Base-by-base conservation (phyloP, 83 land plant species). In the Picea mariana region DNA sequence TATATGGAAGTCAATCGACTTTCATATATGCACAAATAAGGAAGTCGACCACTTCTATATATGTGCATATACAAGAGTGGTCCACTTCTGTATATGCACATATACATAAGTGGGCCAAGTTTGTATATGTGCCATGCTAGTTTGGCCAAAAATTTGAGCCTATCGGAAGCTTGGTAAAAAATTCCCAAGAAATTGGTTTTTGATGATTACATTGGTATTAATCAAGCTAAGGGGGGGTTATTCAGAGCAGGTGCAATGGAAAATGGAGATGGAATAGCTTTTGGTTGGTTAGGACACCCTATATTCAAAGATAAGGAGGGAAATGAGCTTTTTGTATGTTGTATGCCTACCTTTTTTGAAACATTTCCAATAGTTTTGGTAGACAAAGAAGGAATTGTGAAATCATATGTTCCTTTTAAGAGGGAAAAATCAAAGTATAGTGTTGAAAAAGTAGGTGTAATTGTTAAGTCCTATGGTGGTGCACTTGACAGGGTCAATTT, bases 241-340 rank as follows among this genome's bases (percentile, higher is more conserved):
- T 82, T 72, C n/a, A 73, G 24, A 71, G 0, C 76, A 40, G 4
- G 44, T 26, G 2, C 0, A 23, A 82, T 82, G 79, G 83, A 34
- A 17, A 82, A 82, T 59, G 79, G 78, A 61, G 79, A 82, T 75
- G 67, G 67, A 82, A 82, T 82, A 73, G 0, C 0, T 42, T 9
- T 82, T 82, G 68, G 66, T 27, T 75, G 68, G 84, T 78, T 78
- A 78, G 80, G 81, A 23, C 75, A 66, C 77, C 78, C 73, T 23
- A 62, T 64, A 20, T 83, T 78, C 9, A 83, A 47, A 78, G 72
- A 66, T 78, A 78, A 78, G 63, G 69, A 83, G 44, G 62, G 81
- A 18, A 44, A 66, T 24, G 44, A 58, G 0, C 2, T 2, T 69
- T 81, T 81, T 81, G 23, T 81, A 59, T 12, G 0, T 72, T 1